Conservation (phyloP, 1,284 basidiomycete genomes). For the Coriolopsis trogii region DNA sequence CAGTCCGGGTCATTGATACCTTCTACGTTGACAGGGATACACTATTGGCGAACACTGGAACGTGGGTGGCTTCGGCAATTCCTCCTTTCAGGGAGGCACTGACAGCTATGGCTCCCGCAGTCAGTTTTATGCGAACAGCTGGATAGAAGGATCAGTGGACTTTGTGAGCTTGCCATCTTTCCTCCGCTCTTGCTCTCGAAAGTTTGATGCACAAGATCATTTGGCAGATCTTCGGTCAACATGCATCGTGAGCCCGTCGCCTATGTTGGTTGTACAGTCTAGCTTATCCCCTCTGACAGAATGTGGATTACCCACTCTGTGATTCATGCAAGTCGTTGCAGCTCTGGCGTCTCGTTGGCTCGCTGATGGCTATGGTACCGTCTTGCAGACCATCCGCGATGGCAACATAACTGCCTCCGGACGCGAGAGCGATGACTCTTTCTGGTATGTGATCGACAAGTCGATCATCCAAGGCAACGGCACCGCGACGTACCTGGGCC, state of each 20-base stretch:
- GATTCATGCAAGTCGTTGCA: slow-evolving; percentile 23
- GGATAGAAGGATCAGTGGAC: slow-evolving; percentile 52
- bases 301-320: slow-evolving; percentile 30
- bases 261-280: slow-evolving; percentile 28
- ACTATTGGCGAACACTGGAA: slow-evolving; percentile 45
- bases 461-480: slow-evolving; percentile 48
- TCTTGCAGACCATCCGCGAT: slow-evolving; percentile 32
- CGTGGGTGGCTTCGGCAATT: slow-evolving; percentile 25
- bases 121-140: slow-evolving; percentile 28
- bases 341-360: not conserved
- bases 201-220: slow-evolving; percentile 36
- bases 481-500: slow-evolving; percentile 45
- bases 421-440: slow-evolving; percentile 43
- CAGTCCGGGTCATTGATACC: not conserved
- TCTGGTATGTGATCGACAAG: slow-evolving; percentile 51
- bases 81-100: not conserved
- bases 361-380: no score
- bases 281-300: slow-evolving; percentile 33
- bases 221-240: slow-evolving; percentile 34
- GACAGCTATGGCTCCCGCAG: slow-evolving; percentile 1
- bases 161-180: slow-evolving; percentile 42
- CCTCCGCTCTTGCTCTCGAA: not conserved
- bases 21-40: slow-evolving; percentile 30
- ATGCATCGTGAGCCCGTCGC: slow-evolving; percentile 22
- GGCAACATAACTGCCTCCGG: slow-evolving; percentile 59